Base-by-base conservation (phyloP, 768 basidiomycete species). In the Leccinum boreale region DNA sequence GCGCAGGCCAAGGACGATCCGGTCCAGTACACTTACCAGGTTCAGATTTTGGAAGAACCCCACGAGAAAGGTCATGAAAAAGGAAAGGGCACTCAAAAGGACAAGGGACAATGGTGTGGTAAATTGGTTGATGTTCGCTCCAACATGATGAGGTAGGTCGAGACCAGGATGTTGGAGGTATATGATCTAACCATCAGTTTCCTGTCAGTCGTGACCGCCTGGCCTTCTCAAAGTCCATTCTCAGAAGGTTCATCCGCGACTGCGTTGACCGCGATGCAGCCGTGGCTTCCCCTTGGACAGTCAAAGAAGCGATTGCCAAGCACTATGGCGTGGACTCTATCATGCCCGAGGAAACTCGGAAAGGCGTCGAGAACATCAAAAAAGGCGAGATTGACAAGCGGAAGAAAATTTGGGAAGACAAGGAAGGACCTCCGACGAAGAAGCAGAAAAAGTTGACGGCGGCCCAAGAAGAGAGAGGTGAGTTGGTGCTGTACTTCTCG, bases 201-300 rank as follows among this genome's bases (percentile, higher is more conserved):
- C 55, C 19, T 54, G 19, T 36, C 58, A 98, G 95, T 67, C 94
- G 97, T 59, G 97, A 99, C 72, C 90, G 95, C 53, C 80, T 96
- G 19, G 86, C 93, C 19, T 98, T 98, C 75, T 96, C 94, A 28
- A 98, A 98, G 73, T 94, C 94, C 17, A 96, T 98, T 65, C 84
- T 99, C 28, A 92, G 94, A 62, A 89, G 94, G 15, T 98, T 96
- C 74, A 91, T 99, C 57, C 87, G 92, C 60, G 97, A 98, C 68
- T 96, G 94, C 65, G 90, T 99, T 3, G 89, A 92, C 66, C 86
- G 97, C 33, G 94, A 96, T 63, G 81, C 93, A 15, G 89, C 92
- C 9, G 89, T 96, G 26, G 94, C 93, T 8, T 92, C 93, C 1
- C 96, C 97, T 6, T 99, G 97, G 97, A 88, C 86, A 2, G 94